Evolutionary conservation across 2,329 filamentous ascomycete species (phyloP).

Genomic region (Fusarium nanum): DNA sequence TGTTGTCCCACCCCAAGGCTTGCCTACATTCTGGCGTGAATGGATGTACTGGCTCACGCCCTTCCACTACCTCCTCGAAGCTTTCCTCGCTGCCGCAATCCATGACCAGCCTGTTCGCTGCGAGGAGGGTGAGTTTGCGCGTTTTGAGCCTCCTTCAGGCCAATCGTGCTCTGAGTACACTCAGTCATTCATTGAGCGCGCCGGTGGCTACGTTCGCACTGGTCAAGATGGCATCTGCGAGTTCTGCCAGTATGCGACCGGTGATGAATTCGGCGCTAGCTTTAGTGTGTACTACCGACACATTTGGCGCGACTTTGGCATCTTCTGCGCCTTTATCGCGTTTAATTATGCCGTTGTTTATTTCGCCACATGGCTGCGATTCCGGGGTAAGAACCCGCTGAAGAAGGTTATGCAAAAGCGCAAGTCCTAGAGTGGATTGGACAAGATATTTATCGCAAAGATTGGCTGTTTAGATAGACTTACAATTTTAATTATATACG

Average conservation of each 20-base stretch:
- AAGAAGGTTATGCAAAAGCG: constrained; percentile 47
- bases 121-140: constrained; percentile 66
- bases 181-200: constrained; percentile 60
- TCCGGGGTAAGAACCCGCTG: constrained; percentile 54
- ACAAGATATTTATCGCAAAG: background rate
- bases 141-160: constrained; percentile 68
- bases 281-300: constrained; percentile 71
- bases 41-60: constrained; percentile 77
- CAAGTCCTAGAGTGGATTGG: constrained; percentile 12
- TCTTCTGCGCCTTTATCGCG: constrained; percentile 71
- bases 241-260: constrained; percentile 71
- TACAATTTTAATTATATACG: background rate
- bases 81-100: constrained; percentile 66
- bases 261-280: constrained; percentile 68
- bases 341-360: constrained; percentile 68
- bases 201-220: constrained; percentile 70
- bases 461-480: background rate
- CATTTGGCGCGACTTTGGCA: constrained; percentile 74
- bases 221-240: constrained; percentile 69
- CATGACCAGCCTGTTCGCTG: constrained; percentile 68
- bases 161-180: constrained; percentile 71
- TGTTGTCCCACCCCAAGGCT: constrained; percentile 68
- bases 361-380: constrained; percentile 54
- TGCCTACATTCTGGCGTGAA: constrained; percentile 72
- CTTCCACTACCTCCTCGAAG: constrained; percentile 74